phyloP scores from a whole-genome alignment of 1,284 basidiomycete genomes.

The Hortiboletus rubellus region DNA sequence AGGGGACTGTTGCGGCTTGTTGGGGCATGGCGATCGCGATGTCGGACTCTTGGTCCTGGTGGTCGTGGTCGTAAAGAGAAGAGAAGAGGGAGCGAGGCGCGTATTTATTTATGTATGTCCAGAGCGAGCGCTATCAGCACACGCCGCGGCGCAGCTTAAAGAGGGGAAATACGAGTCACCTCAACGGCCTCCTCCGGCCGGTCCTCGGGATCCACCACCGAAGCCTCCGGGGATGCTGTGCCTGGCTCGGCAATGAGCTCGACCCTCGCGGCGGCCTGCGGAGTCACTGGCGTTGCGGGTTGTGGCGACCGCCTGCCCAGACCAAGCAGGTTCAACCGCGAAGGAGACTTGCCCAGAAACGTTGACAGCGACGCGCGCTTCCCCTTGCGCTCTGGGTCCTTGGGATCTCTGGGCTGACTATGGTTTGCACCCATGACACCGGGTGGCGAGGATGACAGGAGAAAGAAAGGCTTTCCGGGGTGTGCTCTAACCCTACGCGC shows the following conservation, averaged over 20 bases:
- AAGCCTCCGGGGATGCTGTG: constrained; percentile 28
- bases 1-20: constrained; percentile 54
- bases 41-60: constrained; percentile 18
- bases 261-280: constrained; percentile 1
- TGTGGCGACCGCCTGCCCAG: constrained; percentile 34
- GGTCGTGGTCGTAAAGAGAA: background rate
- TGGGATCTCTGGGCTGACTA: constrained; percentile 24
- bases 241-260: constrained; percentile 13
- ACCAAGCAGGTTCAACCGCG: constrained; percentile 30
- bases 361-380: constrained; percentile 29
- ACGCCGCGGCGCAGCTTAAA: background rate
- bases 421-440: constrained; percentile 27
- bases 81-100: constrained; percentile 1
- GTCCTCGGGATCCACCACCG: constrained; percentile 21
- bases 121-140: constrained; percentile 14
- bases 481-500: constrained; percentile 17
- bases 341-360: constrained; percentile 29
- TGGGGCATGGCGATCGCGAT: constrained; percentile 23
- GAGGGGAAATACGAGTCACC: constrained; percentile 6
- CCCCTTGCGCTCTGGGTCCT: constrained; percentile 21
- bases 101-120: constrained; percentile 18
- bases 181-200: constrained; percentile 31
- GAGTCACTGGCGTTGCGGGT: constrained; percentile 29
- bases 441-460: background rate
- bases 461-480: background rate